Base-by-base conservation (phyloP, 176 grass and related monocot species). In the Ensete glaucum region DNA sequence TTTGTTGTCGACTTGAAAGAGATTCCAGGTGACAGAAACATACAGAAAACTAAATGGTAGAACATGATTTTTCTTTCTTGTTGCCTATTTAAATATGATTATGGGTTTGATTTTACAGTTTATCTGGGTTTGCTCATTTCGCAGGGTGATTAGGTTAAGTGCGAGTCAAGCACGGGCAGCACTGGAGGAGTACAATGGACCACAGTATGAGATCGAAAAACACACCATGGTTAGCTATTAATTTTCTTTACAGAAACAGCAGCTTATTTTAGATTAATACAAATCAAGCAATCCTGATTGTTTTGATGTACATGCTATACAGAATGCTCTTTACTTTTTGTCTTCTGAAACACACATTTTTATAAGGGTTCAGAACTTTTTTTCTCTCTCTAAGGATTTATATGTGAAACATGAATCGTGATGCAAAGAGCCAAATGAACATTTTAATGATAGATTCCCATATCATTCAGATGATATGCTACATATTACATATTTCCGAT, bases 1-100 rank as follows among this genome's bases (percentile, higher is more conserved):
- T 83, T 83, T 83, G 49, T 83, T 63, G 81, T 83, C 3, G 48
- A 83, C n/a, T 83, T 83, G 65, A 71, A 83, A 66, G 81, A 77
- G 74, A 77, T 83, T 52, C 81, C 81, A 62, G 81, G 81, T 20
- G 74, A 72, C 48, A 77, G 72, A 60, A 83, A 34, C 48, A 76
- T 83, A 52, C 81, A 83, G 54, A 83, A 77, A 59, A 83, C 81
- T 17, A 77, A 77, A 77, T 83, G 81, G 81, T 77, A 59, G 64
- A 53, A 13, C 5, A 52, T 64, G 9, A 52, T 25, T 27, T 77
- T 65, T 11, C 1, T 56, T 70, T 29, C 16, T 52, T 71, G 58
- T 3, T 53, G 21, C 14, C 52, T 22, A 22, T 29, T 1, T 20
- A 14, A n/a, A 9, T 1, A 14, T 53, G 4, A 19, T n/a, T 63